These are phyloP conservation scores for Calophaca sinica DNA, from an alignment of 306 rosid genomes.

Conservation along the genomic window DNA sequence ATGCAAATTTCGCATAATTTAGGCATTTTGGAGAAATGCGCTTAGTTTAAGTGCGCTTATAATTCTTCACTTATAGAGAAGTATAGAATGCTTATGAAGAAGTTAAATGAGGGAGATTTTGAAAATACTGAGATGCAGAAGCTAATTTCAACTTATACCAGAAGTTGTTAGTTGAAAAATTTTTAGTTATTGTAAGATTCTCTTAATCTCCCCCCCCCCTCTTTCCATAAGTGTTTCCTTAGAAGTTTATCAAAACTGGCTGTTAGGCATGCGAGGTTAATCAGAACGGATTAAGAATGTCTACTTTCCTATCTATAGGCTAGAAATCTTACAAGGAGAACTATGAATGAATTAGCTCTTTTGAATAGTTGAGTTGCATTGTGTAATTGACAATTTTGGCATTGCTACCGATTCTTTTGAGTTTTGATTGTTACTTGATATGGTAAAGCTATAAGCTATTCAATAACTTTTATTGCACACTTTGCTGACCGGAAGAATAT, in stretches of 20 bases:
- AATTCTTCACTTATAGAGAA: background rate
- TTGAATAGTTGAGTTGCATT: background rate
- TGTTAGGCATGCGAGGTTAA: background rate
- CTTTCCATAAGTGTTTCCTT: background rate
- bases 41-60: background rate
- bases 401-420: background rate
- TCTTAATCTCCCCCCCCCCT: background rate
- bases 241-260: background rate
- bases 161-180: background rate
- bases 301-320: background rate
- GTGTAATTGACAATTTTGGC: constrained; percentile 5
- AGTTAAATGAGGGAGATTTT: background rate
- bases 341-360: constrained; percentile 6
- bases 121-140: background rate
- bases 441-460: constrained; percentile 27
- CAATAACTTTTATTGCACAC: constrained; percentile 13
- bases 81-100: background rate
- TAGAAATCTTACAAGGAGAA: background rate
- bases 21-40: background rate
- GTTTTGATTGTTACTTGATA: background rate
- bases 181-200: background rate
- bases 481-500: constrained; percentile 3
- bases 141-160: background rate
- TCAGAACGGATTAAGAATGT: background rate
- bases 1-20: background rate